phyloP scores from a whole-genome alignment of 805 yeast genomes.

The Debaryomyces castellii region DNA sequence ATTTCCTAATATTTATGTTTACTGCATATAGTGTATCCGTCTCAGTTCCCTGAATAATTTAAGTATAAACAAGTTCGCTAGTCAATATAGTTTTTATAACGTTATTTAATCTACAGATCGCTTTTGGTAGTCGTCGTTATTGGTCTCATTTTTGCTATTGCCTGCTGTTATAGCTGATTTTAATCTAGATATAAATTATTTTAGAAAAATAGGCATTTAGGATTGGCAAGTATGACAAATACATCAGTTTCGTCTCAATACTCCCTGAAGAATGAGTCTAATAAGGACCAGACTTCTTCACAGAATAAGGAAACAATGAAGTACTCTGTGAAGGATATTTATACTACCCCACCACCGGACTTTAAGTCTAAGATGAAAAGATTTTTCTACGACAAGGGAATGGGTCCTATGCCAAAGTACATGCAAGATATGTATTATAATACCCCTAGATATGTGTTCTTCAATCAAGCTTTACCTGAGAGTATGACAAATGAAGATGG shows the following conservation, averaged over 20 bases:
- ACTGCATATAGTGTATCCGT: not conserved
- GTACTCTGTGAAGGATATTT: slow-evolving; percentile 13
- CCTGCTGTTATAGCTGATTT: not conserved
- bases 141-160: not conserved
- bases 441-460: slow-evolving; percentile 46
- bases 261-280: not conserved
- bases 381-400: slow-evolving; percentile 20
- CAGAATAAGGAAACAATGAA: not conserved
- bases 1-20: not conserved
- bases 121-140: not conserved
- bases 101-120: not conserved
- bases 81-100: not conserved
- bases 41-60: not conserved
- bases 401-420: slow-evolving; percentile 32
- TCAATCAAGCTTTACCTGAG: slow-evolving; percentile 50
- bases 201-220: not conserved
- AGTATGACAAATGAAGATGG: slow-evolving; percentile 33
- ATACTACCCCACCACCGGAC: slow-evolving; percentile 19
- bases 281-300: not conserved
- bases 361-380: slow-evolving; percentile 17
- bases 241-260: not conserved
- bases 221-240: not conserved
- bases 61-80: not conserved
- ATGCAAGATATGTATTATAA: slow-evolving; percentile 35
- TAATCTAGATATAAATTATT: not conserved